Conservation (phyloP, 1,284 basidiomycete species). For the Irpex sp. region DNA sequence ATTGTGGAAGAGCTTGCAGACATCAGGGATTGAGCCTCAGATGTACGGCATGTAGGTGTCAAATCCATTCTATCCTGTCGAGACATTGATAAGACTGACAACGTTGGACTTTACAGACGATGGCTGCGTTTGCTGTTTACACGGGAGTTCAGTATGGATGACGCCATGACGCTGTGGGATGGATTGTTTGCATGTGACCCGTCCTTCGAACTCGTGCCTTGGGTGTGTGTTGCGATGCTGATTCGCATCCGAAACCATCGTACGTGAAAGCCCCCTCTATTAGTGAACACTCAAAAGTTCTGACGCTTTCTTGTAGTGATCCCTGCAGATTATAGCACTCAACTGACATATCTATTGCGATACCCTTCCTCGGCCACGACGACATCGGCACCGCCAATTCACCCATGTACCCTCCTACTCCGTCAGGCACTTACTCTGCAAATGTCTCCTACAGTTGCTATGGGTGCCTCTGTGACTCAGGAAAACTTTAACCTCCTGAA, state of each 20-base stretch:
- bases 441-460: conserved; percentile 64
- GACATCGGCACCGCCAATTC: conserved; percentile 13
- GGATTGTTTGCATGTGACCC: conserved; percentile 83
- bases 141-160: conserved; percentile 73
- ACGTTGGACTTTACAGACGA: conserved; percentile 45
- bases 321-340: conserved; percentile 76
- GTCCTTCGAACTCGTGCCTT: conserved; percentile 66
- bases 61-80: not conserved
- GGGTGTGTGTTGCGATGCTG: conserved; percentile 89
- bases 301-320: conserved; percentile 52
- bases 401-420: conserved; percentile 67
- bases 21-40: conserved; percentile 84
- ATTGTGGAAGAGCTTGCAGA: conserved; percentile 70
- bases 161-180: conserved; percentile 85
- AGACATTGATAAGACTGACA: not conserved
- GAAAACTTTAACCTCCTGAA: conserved; percentile 78
- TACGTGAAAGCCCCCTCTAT: conserved; percentile 21
- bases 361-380: conserved; percentile 57
- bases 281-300: not conserved
- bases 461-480: conserved; percentile 68
- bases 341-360: conserved; percentile 77
- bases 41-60: conserved; percentile 84
- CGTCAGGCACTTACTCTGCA: conserved; percentile 78
- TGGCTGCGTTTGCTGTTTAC: conserved; percentile 91
- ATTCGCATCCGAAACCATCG: conserved; percentile 83